phyloP scores from a whole-genome alignment of 331 rosid genomes.

The Malus hybrid region DNA sequence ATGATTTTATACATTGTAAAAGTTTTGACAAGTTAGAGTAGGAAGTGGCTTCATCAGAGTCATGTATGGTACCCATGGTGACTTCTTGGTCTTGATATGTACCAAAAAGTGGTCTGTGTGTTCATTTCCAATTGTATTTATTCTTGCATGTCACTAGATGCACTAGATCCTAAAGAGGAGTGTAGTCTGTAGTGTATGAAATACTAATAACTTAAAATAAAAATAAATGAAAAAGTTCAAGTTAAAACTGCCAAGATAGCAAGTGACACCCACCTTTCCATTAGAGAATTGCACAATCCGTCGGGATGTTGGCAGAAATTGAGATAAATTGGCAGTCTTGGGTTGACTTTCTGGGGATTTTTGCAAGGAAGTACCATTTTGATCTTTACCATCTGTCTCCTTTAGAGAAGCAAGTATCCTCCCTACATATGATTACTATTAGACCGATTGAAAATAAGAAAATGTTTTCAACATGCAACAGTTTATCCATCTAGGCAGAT shows the following conservation, averaged over 20 bases:
- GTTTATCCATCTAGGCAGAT: background rate
- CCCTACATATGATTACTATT: conserved; percentile 37
- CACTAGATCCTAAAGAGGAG: background rate
- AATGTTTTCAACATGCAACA: background rate
- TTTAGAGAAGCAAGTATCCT: conserved; percentile 68
- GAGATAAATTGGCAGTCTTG: conserved; percentile 49
- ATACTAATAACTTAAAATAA: background rate
- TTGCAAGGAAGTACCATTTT: conserved; percentile 29
- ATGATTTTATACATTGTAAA: background rate
- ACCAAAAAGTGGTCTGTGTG: background rate
- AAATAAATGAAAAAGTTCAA: background rate
- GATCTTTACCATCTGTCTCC: conserved; percentile 27
- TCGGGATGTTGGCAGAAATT: conserved; percentile 88
- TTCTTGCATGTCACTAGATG: background rate
- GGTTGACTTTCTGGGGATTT: conserved; percentile 36
- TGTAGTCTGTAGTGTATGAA: background rate
- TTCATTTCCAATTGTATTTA: background rate
- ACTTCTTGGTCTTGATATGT: background rate
- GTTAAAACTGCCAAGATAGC: background rate
- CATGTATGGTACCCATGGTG: background rate
- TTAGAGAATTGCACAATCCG: conserved; percentile 98
- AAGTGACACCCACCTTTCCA: conserved; percentile 61
- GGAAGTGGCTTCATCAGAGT: background rate
- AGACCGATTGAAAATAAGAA: background rate
- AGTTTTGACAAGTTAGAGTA: background rate